Base-by-base conservation (phyloP, 2,329 filamentous ascomycete genomes). In the Phaeomoniella chlamydospora region DNA sequence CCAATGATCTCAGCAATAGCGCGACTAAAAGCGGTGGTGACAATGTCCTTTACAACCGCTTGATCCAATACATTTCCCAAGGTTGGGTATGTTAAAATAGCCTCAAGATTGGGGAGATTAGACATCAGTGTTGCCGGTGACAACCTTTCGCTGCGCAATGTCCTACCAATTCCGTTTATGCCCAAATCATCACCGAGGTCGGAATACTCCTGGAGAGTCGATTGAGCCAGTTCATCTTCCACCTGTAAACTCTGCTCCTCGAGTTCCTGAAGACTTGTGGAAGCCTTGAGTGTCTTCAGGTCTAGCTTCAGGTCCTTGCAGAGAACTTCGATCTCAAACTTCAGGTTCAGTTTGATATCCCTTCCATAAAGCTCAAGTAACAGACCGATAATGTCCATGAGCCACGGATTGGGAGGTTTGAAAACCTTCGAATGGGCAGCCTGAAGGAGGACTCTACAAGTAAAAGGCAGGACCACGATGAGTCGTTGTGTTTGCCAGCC, bases 261-360 rank as follows among this genome's bases (percentile, higher is more conserved):
- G 29, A 86, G 74, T 45, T 86, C 83, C 42, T 87, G 72, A 38
- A 98, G 90, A 51, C 87, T 79, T 15, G 80, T 77, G 0, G 87
- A 84, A 1, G 88, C 84, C 47, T 92, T 81, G 42, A 96, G 86
- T 40, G 73, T 79, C 60, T 92, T 94, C 58, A 94, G 81, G 43
- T 96, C 86, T n/a, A 96, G 67, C 37, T 79, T 80, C 12, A 98
- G 65, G 10, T 87, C 87, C 53, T 92, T 92, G 65, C 87, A 98
- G 15, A 98, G 70, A 16, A 98, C 87, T 57, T 98, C 90, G 39
- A 98, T 96, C 57, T 98, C 90, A 48, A 98, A 98, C 50, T 96
- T 98, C 35, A 94, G 77, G 47, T 96, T 96, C 26, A 98, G 72
- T 56, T 96, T 96, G 38, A 98, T 65, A 48, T 94, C 88, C 49